Conservation (phyloP, 2,329 filamentous ascomycete species). For the Diplodia corticola region DNA sequence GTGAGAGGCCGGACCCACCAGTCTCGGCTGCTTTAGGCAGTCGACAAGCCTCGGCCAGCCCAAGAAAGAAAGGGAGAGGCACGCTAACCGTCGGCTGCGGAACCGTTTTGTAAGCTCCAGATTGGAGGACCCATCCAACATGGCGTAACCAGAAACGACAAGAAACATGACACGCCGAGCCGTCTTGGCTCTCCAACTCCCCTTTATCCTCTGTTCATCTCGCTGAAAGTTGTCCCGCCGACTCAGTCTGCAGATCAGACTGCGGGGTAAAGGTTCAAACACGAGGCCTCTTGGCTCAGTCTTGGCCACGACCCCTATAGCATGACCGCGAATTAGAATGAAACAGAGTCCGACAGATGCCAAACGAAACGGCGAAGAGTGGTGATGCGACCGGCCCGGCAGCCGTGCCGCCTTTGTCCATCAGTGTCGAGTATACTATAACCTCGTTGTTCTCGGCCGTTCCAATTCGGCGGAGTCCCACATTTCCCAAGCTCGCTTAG, state of each 20-base stretch:
- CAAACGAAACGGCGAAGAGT: background rate
- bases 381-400: background rate
- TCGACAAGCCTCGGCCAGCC: too few relatives aligned
- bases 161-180: conserved; percentile 12
- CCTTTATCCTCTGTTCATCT: background rate
- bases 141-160: background rate
- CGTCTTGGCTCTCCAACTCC: background rate
- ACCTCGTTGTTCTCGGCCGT: background rate
- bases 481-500: background rate
- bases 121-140: background rate
- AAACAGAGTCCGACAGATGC: background rate
- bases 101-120: background rate
- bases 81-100: too few relatives aligned
- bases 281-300: conserved; percentile 3
- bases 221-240: conserved; percentile 4
- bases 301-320: conserved; percentile 7
- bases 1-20: too few relatives aligned
- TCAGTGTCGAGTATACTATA: background rate
- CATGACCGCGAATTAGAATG: background rate
- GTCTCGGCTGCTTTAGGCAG: too few relatives aligned
- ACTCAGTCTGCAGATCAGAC: background rate
- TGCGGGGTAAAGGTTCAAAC: conserved; percentile 1
- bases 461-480: background rate
- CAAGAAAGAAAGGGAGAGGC: too few relatives aligned
- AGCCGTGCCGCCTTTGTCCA: background rate